Evolutionary conservation across 805 yeast genomes (phyloP), one percentile per base, ranked within the genome.

Genomic region (Nakazawaea pomicola): DNA sequence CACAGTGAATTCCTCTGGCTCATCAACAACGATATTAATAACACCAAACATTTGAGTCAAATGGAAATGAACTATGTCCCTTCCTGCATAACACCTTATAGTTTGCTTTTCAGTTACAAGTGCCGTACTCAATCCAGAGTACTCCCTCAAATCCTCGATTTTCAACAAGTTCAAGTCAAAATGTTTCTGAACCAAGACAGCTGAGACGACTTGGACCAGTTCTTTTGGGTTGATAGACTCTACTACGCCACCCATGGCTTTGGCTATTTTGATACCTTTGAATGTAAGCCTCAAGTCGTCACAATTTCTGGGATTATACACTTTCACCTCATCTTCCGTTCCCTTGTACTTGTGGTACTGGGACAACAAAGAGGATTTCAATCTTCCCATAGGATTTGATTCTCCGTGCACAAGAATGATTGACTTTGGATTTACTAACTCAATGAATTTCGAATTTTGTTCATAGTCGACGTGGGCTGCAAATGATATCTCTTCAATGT

Each of bases 391-490:
- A n/a, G 96, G 96, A 53, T 87, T 89, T 2, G 93, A 80, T 55
- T 93, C 99, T 10, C 99, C 99, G 61, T 93, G 99, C 2, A 93
- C 99, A 41, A 93, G 71, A 44, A 91, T 88, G 46, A 93, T 85
- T 41, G 84, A 80, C 45, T 74, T 74, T 0, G 99, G 95, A 44
- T 83, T 83, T 2, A 93, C 87, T 45, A 80, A 68, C 50, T 90
- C 96, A 45, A 93, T 93, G 55, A 93, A 93, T 43, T 84, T 86
- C 1, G 95, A 69, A 52, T 93, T 93, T 56, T 93, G 96, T 53
- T 85, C 88, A 61, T 83, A 93, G 58, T 93, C 99, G 17, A 93
- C 99, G 62, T 93, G 99, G 0, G 99, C 99, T n/a, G 99, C 98
- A 70, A 93, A 93, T 1, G 98, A 90, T 4, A 93, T 83, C 60